These are phyloP conservation scores for Hypoxylon crocopeplum DNA, from an alignment of 495 filamentous ascomycete species.

Conservation along the genomic window DNA sequence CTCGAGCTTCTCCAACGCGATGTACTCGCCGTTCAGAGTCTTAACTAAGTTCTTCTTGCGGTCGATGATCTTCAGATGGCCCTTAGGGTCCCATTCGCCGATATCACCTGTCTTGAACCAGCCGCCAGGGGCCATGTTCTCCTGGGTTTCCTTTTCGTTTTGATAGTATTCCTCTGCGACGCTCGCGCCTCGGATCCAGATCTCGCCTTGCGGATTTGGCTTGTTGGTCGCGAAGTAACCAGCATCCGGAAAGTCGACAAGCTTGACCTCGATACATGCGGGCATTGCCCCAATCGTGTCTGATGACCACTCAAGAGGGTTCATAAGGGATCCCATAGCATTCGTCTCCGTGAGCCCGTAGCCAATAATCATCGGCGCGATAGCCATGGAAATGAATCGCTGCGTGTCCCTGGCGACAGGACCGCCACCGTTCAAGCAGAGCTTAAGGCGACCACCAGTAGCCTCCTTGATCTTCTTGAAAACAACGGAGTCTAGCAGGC, in stretches of 20 bases:
- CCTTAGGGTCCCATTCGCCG: conserved; percentile 83
- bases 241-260: conserved; percentile 93
- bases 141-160: conserved; percentile 84
- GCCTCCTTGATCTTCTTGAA: conserved; percentile 94
- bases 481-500: conserved; percentile 75
- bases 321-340: conserved; percentile 92
- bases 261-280: conserved; percentile 85
- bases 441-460: conserved; percentile 79
- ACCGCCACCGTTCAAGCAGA: conserved; percentile 87
- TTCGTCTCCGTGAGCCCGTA: conserved; percentile 96
- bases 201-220: conserved; percentile 89
- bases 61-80: conserved; percentile 88
- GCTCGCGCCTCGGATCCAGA: conserved; percentile 85
- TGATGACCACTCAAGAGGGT: conserved; percentile 88
- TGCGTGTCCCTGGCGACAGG: conserved; percentile 88
- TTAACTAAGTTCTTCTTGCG: conserved; percentile 99
- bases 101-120: conserved; percentile 98
- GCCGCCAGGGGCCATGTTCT: conserved; percentile 73
- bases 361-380: conserved; percentile 88
- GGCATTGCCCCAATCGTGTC: conserved; percentile 81
- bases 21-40: conserved; percentile 96
- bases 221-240: conserved; percentile 87
- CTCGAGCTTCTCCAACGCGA: conserved; percentile 98
- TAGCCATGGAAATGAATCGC: conserved; percentile 85
- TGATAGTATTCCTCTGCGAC: conserved; percentile 79